phyloP scores from a whole-genome alignment of 257 asterid genomes.

The Primulina huaijiensis region DNA sequence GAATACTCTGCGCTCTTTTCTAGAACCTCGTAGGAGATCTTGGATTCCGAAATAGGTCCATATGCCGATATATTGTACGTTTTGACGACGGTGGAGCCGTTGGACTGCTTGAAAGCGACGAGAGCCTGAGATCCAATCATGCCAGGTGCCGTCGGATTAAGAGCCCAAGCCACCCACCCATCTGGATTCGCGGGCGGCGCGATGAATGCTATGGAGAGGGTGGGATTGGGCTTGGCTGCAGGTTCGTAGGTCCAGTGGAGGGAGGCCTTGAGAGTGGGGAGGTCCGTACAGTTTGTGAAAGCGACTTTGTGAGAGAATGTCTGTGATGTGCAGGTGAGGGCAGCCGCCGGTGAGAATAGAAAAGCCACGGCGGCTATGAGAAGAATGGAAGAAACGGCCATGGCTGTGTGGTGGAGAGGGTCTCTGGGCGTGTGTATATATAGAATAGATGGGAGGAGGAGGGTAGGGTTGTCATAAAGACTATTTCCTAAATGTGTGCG shows the following conservation, averaged over 20 bases:
- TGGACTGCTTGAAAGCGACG: slow-evolving; percentile 44
- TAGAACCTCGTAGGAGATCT: slow-evolving; percentile 45
- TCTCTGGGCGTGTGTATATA: background rate
- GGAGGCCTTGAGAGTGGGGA: slow-evolving; percentile 42
- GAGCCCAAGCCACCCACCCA: slow-evolving; percentile 85
- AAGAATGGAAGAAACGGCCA: slow-evolving; percentile 32
- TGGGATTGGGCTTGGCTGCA: slow-evolving; percentile 31
- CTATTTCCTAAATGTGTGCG: no score
- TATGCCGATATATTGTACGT: slow-evolving; percentile 52
- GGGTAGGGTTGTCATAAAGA: background rate
- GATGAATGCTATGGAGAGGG: slow-evolving; percentile 57
- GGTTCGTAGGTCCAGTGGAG: slow-evolving; percentile 59
- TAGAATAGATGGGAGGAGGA: no score
- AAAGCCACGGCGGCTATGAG: slow-evolving; percentile 33
- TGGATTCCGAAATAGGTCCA: slow-evolving; percentile 36
- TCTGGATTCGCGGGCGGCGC: slow-evolving; percentile 54
- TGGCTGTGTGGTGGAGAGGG: slow-evolving; percentile 10
- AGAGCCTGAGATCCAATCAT: slow-evolving; percentile 70
- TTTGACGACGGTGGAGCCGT: slow-evolving; percentile 45
- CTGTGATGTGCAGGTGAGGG: slow-evolving; percentile 45
- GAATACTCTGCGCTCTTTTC: slow-evolving; percentile 41
- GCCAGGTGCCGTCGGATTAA: slow-evolving; percentile 52
- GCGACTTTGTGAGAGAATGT: slow-evolving; percentile 26
- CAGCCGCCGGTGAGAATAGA: slow-evolving; percentile 38
- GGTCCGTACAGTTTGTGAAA: slow-evolving; percentile 46